phyloP scores from a whole-genome alignment of 345 rosid genomes.

The Camelina hispida region DNA sequence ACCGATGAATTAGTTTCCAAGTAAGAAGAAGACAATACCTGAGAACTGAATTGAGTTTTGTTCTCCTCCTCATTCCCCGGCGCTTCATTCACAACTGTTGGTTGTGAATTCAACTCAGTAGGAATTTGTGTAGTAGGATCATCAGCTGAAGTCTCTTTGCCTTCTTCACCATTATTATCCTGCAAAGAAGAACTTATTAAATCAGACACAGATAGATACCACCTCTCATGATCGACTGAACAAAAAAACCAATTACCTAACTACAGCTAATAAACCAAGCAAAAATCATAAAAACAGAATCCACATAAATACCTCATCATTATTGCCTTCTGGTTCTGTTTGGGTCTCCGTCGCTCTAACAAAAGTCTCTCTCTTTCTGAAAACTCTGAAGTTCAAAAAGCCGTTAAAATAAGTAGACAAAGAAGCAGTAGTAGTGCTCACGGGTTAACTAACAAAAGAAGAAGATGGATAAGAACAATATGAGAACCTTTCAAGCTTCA shows the following conservation, averaged over 20 bases:
- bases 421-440: background rate
- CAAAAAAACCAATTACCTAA: background rate
- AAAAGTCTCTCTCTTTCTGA: conserved; percentile 54
- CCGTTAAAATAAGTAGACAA: conserved; percentile 17
- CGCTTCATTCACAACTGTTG: conserved; percentile 49
- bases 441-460: background rate
- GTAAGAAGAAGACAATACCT: conserved; percentile 51
- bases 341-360: conserved; percentile 68
- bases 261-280: background rate
- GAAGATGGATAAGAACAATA: background rate
- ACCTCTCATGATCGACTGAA: no score
- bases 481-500: conserved; percentile 56
- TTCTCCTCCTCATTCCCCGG: conserved; percentile 45
- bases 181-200: conserved; percentile 44
- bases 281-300: conserved; percentile 5
- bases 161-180: conserved; percentile 54
- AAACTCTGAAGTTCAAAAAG: conserved; percentile 35
- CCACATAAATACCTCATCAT: conserved; percentile 62
- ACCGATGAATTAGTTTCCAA: conserved; percentile 3
- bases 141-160: conserved; percentile 48
- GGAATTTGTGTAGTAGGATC: conserved; percentile 48
- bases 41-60: conserved; percentile 50
- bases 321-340: conserved; percentile 75
- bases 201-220: conserved; percentile 1
- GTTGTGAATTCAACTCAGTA: conserved; percentile 52